Evolutionary conservation across 2,329 filamentous ascomycete species (phyloP).

Genomic region (Cladosporium sphaerospermum): DNA sequence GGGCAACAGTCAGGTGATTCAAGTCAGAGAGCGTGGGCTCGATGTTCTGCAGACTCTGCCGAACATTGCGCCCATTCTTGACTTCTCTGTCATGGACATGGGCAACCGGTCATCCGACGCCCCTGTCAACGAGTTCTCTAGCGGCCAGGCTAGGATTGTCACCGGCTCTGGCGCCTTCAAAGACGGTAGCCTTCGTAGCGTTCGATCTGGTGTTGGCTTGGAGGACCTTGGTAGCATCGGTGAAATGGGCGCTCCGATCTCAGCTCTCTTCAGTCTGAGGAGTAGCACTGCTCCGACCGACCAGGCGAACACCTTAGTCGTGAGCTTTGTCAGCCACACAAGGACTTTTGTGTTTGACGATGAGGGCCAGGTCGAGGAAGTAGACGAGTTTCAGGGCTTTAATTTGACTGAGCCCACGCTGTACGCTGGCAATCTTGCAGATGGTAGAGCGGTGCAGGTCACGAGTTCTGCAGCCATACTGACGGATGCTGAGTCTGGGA

Average conservation of each 20-base stretch:
- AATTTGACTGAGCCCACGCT: constrained; percentile 66
- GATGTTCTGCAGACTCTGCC: constrained; percentile 66
- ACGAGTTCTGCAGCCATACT: constrained; percentile 60
- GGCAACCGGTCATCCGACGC: constrained; percentile 74
- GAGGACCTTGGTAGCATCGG: constrained; percentile 79
- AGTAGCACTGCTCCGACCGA: constrained; percentile 64
- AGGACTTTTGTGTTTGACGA: constrained; percentile 70
- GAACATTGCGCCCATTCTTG: constrained; percentile 86
- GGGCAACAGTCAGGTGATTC: constrained; percentile 81
- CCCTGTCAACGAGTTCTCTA: constrained; percentile 84
- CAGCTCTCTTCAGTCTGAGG: constrained; percentile 48
- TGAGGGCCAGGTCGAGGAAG: constrained; percentile 76
- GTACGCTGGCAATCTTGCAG: constrained; percentile 56
- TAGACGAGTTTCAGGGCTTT: constrained; percentile 69
- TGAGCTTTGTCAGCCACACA: constrained; percentile 78
- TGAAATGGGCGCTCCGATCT: constrained; percentile 54
- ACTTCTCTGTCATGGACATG: constrained; percentile 95
- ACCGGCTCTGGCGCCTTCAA: constrained; percentile 86
- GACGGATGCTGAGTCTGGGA: constrained; percentile 51
- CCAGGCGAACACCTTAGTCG: constrained; percentile 63
- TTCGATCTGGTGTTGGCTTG: constrained; percentile 87
- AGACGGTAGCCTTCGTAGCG: constrained; percentile 81
- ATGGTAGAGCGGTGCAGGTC: constrained; percentile 66
- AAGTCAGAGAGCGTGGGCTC: constrained; percentile 51
- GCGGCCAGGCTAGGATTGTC: constrained; percentile 87